Evolutionary conservation across 2,329 filamentous ascomycete species (phyloP).

Genomic region (Paecilomyces variotii): DNA sequence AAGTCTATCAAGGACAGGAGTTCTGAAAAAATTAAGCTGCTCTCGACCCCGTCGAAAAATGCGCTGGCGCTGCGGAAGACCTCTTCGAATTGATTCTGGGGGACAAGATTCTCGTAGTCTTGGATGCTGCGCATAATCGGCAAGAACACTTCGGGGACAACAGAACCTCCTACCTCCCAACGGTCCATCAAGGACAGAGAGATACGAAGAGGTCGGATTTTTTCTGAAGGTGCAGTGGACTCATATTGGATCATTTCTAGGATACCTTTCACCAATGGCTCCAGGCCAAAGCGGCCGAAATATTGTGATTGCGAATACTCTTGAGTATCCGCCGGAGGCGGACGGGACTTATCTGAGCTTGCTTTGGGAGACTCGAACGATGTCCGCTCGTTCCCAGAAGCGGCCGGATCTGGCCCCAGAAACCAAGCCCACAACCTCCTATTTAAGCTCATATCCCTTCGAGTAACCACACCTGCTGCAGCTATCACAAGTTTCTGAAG

Average conservation of each 20-base stretch:
- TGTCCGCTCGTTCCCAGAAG: constrained; percentile 28
- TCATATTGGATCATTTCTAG: constrained; percentile 63
- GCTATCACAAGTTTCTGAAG: constrained; percentile 74
- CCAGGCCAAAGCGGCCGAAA: constrained; percentile 72
- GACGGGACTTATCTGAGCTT: constrained; percentile 19
- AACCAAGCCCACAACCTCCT: constrained; percentile 94
- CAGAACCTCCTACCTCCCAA: constrained; percentile 88
- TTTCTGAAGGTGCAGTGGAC: constrained; percentile 52
- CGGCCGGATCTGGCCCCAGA: constrained; percentile 63
- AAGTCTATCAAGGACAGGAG: constrained; percentile 58
- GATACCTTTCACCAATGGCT: constrained; percentile 65
- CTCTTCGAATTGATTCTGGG: constrained; percentile 69
- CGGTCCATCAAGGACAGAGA: constrained; percentile 95
- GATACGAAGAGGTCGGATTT: constrained; percentile 79
- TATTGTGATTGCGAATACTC: constrained; percentile 62
- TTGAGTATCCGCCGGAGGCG: constrained; percentile 26
- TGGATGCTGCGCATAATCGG: constrained; percentile 75
- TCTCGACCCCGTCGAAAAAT: constrained; percentile 97
- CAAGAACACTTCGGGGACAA: constrained; percentile 83
- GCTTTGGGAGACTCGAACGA: constrained; percentile 21
- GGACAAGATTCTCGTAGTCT: constrained; percentile 59
- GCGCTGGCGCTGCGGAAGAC: constrained; percentile 87
- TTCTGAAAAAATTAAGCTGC: constrained; percentile 83
- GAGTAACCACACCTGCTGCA: constrained; percentile 76
- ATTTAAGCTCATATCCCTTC: constrained; percentile 95